These are phyloP conservation scores for Domatiomyces catenatus DNA, from an alignment of 2,329 filamentous ascomycete species.

Conservation along the genomic window DNA sequence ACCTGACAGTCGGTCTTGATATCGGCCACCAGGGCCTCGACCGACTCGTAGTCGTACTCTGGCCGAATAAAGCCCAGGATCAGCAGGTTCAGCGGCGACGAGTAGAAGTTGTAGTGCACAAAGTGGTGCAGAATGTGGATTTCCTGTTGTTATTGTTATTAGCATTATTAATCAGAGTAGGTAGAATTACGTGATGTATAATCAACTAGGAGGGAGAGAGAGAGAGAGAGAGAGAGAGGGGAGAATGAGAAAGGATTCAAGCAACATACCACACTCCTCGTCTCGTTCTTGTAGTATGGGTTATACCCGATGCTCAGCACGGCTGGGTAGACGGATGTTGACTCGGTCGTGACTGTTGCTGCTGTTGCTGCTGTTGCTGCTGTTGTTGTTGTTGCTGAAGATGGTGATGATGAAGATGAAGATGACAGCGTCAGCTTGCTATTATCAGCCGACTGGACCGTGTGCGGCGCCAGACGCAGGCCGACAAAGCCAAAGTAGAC, in stretches of 20 bases:
- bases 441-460: conserved; percentile 2
- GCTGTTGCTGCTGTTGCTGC: neutral
- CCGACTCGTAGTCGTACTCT: conserved; percentile 72
- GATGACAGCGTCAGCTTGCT: conserved; percentile 10
- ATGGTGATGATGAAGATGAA: conserved; percentile 12
- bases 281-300: conserved; percentile 89
- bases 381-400: conserved; percentile 11
- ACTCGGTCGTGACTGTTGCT: neutral
- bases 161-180: conserved; percentile 1
- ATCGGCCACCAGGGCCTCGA: conserved; percentile 73
- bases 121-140: conserved; percentile 57
- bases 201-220: neutral
- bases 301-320: conserved; percentile 95
- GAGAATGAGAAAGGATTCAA: neutral
- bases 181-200: too few species aligned
- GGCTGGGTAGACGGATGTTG: conserved; percentile 51
- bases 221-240: conserved; percentile 11
- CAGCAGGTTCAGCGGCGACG: conserved; percentile 58
- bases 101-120: conserved; percentile 63
- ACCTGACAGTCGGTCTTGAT: conserved; percentile 82
- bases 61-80: conserved; percentile 78
- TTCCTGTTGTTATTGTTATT: conserved; percentile 41
- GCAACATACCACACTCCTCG: conserved; percentile 43
- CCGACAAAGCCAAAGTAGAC: conserved; percentile 91
- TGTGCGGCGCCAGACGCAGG: conserved; percentile 40